phyloP scores from a whole-genome alignment of 2,329 filamentous ascomycete species.

The Chalaropsis thielavioides region DNA sequence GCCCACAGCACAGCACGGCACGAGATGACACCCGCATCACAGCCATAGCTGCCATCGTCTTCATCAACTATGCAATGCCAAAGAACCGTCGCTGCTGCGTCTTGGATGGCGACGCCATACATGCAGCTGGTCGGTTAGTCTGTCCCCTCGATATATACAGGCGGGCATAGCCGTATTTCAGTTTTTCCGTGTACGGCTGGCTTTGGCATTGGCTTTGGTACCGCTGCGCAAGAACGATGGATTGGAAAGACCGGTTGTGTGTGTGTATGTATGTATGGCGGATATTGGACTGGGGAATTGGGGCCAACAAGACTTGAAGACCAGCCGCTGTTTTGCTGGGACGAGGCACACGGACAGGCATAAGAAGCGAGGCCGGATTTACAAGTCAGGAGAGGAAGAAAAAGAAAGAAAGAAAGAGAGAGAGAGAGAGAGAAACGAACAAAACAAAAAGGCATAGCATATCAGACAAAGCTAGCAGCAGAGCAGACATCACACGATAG shows the following conservation, averaged over 20 bases:
- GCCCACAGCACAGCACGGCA: too few relatives aligned
- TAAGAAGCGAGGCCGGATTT: constrained; percentile 4
- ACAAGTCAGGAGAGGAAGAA: background rate
- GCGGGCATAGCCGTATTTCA: background rate
- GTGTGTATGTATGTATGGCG: background rate
- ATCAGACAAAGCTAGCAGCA: constrained; percentile 12
- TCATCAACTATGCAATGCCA: too few relatives aligned
- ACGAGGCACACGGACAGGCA: background rate
- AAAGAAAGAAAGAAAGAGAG: background rate
- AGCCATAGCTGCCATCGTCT: too few relatives aligned
- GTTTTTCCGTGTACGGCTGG: background rate
- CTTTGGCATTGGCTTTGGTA: background rate
- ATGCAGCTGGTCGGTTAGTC: too few relatives aligned
- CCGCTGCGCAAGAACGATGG: background rate
- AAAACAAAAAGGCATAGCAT: constrained; percentile 9
- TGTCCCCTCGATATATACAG: too few relatives aligned
- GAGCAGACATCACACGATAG: constrained; percentile 16
- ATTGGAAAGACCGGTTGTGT: background rate
- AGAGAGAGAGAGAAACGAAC: background rate
- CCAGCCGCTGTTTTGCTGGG: background rate
- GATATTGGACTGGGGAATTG: background rate
- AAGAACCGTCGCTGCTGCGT: too few relatives aligned
- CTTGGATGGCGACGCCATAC: too few relatives aligned
- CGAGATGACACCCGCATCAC: too few relatives aligned
- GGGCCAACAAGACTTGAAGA: background rate